Conservation (phyloP, 23 red algal species). For the Agarophyton chilense region DNA sequence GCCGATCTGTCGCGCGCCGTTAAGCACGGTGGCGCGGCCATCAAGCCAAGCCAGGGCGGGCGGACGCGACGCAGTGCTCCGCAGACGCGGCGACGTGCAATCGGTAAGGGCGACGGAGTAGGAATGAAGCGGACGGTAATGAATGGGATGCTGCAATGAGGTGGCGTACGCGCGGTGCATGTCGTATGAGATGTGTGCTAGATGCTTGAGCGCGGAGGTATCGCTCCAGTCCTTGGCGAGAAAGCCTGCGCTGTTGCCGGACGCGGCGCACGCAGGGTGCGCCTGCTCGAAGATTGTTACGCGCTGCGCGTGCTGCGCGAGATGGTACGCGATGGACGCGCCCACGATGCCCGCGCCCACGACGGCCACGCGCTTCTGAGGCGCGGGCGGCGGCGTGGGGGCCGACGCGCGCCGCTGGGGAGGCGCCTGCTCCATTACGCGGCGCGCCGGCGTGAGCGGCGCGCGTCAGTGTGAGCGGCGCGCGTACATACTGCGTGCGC, state of each 20-base stretch:
- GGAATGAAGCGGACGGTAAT: conserved; percentile 50
- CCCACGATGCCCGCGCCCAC: conserved; percentile 80
- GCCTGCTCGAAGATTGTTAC: conserved; percentile 39
- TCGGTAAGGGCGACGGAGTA: conserved; percentile 40
- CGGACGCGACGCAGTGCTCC: not conserved
- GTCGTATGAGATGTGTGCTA: conserved; percentile 53
- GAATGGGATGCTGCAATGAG: not conserved
- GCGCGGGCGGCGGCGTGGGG: not conserved
- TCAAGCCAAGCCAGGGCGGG: conserved; percentile 36
- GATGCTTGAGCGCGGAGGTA: not conserved
- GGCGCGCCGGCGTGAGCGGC: too few relatives aligned
- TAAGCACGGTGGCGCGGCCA: not conserved
- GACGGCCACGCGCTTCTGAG: conserved; percentile 29
- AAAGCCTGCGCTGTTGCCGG: conserved; percentile 77
- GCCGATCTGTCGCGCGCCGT: conserved; percentile 23
- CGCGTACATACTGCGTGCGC: too few relatives aligned
- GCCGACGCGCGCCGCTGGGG: too few relatives aligned
- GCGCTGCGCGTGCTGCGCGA: conserved; percentile 21
- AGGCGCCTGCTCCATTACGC: too few relatives aligned
- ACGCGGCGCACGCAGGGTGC: conserved; percentile 57
- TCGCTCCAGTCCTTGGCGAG: conserved; percentile 71
- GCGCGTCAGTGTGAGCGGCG: too few relatives aligned
- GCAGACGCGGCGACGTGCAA: not conserved
- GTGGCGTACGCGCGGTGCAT: conserved; percentile 50
- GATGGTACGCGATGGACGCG: conserved; percentile 74